A percentile compares a stretch with the other conserved stretches of the same genome.
phyloP scores from a whole-genome alignment of 169 alveolate genomes.

The Sarcocystis neurona region DNA sequence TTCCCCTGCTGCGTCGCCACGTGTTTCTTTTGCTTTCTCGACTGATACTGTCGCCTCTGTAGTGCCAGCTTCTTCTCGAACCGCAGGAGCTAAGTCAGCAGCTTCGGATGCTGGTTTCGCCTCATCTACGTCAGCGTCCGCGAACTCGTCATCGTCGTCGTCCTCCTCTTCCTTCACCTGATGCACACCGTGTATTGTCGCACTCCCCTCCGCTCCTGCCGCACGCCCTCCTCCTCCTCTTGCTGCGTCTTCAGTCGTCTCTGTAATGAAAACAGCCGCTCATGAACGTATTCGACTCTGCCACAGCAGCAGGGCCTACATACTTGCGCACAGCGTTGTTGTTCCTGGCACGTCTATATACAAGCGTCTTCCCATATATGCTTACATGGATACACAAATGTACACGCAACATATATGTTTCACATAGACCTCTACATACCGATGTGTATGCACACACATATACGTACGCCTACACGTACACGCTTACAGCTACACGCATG shows the following conservation, averaged over 20 bases:
- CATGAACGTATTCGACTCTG: neutral
- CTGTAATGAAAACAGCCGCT: neutral
- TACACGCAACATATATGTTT: too few relatives aligned
- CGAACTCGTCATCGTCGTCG: conserved; percentile 33
- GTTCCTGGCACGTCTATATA: neutral
- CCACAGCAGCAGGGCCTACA: neutral
- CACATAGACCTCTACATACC: too few relatives aligned
- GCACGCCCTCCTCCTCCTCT: neutral
- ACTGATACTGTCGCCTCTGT: too few relatives aligned
- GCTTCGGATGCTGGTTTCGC: neutral
- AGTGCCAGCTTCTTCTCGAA: too few relatives aligned
- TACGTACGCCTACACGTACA: too few relatives aligned
- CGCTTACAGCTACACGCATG: too few relatives aligned
- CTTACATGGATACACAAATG: neutral
- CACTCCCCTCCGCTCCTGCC: neutral
- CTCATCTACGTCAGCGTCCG: conserved; percentile 29
- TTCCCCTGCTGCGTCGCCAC: too few relatives aligned
- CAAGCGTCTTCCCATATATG: neutral
- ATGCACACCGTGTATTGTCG: neutral
- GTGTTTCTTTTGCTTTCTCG: too few relatives aligned
- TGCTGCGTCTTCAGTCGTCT: neutral
- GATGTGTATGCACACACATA: too few relatives aligned
- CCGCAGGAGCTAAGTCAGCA: neutral
- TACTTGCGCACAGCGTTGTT: too few relatives aligned
- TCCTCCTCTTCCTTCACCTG: neutral